Evolutionary conservation across 768 basidiomycete genomes (phyloP).

Genomic region (Baorangia bicolor): DNA sequence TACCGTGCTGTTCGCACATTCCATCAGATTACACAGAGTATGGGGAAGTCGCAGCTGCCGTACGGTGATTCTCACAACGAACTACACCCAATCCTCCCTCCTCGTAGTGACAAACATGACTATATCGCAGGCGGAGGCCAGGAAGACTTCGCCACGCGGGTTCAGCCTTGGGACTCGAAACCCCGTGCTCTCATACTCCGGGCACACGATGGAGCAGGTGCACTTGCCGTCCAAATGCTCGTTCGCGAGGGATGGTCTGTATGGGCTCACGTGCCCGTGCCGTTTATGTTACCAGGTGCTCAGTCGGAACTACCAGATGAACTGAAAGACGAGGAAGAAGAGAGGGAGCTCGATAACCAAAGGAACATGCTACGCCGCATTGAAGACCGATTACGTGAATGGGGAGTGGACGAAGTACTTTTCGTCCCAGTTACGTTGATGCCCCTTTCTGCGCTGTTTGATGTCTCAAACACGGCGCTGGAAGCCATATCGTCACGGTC

Average conservation of each 20-base stretch:
- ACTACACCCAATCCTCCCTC: slow-evolving; percentile 26
- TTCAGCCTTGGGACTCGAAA: slow-evolving; percentile 17
- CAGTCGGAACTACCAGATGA: slow-evolving; percentile 39
- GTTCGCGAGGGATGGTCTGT: slow-evolving; percentile 68
- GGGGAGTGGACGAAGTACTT: slow-evolving; percentile 79
- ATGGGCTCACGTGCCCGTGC: slow-evolving; percentile 60
- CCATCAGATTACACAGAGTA: slow-evolving; percentile 33
- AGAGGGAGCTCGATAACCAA: slow-evolving; percentile 39
- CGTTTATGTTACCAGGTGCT: slow-evolving; percentile 32
- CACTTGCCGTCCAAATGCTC: slow-evolving; percentile 78
- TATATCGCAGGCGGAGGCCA: slow-evolving; percentile 27
- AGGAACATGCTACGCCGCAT: slow-evolving; percentile 43
- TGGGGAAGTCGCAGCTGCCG: slow-evolving; percentile 24
- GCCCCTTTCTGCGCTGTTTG: slow-evolving; percentile 24
- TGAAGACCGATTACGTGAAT: slow-evolving; percentile 55
- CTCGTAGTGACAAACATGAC: slow-evolving; percentile 24
- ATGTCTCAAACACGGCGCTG: slow-evolving; percentile 18
- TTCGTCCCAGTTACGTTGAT: slow-evolving; percentile 43
- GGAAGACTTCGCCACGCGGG: slow-evolving; percentile 9
- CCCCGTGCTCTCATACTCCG: slow-evolving; percentile 62
- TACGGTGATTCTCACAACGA: slow-evolving; percentile 28
- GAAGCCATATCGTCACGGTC: slow-evolving; percentile 23
- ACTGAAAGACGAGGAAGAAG: slow-evolving; percentile 30
- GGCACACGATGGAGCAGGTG: slow-evolving; percentile 74
- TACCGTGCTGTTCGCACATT: slow-evolving; percentile 79